Evolutionary conservation across 1,139 yeast species (phyloP).

Genomic region (Meyerozyma smithsonii): DNA sequence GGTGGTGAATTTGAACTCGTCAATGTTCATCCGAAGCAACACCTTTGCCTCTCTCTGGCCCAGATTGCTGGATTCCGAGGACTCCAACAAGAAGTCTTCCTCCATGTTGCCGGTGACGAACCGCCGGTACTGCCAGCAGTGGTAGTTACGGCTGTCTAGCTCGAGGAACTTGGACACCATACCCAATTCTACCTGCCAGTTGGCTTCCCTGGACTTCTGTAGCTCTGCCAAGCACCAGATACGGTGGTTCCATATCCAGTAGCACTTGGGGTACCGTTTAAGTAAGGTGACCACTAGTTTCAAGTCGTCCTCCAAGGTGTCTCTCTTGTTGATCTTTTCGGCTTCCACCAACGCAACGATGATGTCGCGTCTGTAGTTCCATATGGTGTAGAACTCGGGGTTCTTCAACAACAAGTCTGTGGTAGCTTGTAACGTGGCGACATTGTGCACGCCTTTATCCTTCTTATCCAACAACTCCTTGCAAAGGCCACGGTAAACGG

Average conservation of each 20-base stretch:
- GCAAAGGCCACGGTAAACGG: constrained; percentile 46
- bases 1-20: constrained; percentile 77
- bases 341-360: constrained; percentile 31
- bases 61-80: neutral
- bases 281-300: constrained; percentile 55
- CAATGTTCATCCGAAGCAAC: constrained; percentile 23
- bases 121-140: constrained; percentile 94
- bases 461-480: constrained; percentile 37
- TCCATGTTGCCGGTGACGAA: constrained; percentile 57
- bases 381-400: constrained; percentile 84
- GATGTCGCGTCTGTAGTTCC: constrained; percentile 84
- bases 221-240: constrained; percentile 68
- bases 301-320: constrained; percentile 55
- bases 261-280: constrained; percentile 74
- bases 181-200: constrained; percentile 67
- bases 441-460: constrained; percentile 24
- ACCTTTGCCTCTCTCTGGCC: constrained; percentile 11
- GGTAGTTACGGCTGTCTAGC: constrained; percentile 79
- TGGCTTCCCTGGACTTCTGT: constrained; percentile 38
- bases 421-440: constrained; percentile 41
- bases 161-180: constrained; percentile 66
- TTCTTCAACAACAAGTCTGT: constrained; percentile 57
- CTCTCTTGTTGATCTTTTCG: constrained; percentile 17
- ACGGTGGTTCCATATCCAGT: constrained; percentile 97
- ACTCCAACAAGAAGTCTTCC: constrained; percentile 12